Evolutionary conservation across 2,329 filamentous ascomycete species (phyloP), one percentile per base, ranked within the genome.

Genomic region (Westerdykella ornata): DNA sequence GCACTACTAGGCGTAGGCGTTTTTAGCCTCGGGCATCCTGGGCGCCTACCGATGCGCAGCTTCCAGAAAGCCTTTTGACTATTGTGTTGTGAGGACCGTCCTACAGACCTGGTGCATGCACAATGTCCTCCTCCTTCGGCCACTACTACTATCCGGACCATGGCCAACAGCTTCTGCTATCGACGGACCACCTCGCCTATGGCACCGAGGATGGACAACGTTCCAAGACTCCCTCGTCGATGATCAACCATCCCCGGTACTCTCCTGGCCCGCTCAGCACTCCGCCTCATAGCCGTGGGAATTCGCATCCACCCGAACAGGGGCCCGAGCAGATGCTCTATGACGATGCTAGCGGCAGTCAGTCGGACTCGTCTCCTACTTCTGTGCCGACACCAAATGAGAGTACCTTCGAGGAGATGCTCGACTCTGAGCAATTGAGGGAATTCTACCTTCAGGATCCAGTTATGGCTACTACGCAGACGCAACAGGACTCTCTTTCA

Each of bases 351-450:
- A 28, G 16, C 26, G 54, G 48, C 37, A 64, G 60, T 38, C 45
- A 51, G 6, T 66, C 62, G n/a, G 22, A 26, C 22, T 52, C 57
- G 37, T 66, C 62, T 31, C 60, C 61, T 6, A 63, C 56, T 11
- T 63, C 60, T 44, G 55, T 62, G 15, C 57, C 45, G 45, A 66
- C 62, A 7, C 61, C 62, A 3, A 60, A 66, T 35, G 49, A 53
- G 45, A 57, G 62, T 12, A 47, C 48, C 1, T 63, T 62, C 28
- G 61, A 65, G 31, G 51, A 54, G 17, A 57, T 60, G 7, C 59
- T 63, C 55, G 54, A 57, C 19, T 58, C 63, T 16, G 22, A 14
- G 16, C 7, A 30, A 37, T 39, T 60, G 33, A 47, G 54, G 38
- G 52, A 48, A 22, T 57, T 57, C 43, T 63, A 60, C 39, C 41